A percentile compares a stretch with the other conserved stretches of the same genome.
These are phyloP conservation scores for Rhazya stricta DNA, from an alignment of 257 asterid species.

Conservation along the genomic window DNA sequence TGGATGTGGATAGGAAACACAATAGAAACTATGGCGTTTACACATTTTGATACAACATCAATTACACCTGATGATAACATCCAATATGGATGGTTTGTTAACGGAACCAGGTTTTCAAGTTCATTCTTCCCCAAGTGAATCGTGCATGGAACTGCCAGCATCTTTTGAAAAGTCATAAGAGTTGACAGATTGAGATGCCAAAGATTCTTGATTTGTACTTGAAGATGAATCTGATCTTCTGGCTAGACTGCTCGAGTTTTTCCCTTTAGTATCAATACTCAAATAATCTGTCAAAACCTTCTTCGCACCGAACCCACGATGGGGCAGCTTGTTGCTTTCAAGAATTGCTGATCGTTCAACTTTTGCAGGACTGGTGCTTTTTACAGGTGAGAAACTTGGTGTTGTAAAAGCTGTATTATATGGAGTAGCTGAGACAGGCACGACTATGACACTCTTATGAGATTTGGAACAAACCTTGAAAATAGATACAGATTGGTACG, in stretches of 20 bases:
- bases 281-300: slow-evolving; percentile 66
- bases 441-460: slow-evolving; percentile 29
- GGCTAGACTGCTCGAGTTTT: slow-evolving; percentile 21
- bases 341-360: slow-evolving; percentile 27
- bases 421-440: slow-evolving; percentile 26
- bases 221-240: slow-evolving; percentile 37
- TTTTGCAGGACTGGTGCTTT: slow-evolving; percentile 37
- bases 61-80: not conserved
- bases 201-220: slow-evolving; percentile 31
- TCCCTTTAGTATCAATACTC: slow-evolving; percentile 43
- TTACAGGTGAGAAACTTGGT: slow-evolving; percentile 45
- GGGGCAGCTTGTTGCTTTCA: slow-evolving; percentile 29
- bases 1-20: not conserved
- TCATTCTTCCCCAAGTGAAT: slow-evolving; percentile 27
- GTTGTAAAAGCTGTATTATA: slow-evolving; percentile 48
- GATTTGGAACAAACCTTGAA: slow-evolving; percentile 45
- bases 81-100: not conserved
- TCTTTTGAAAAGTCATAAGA: slow-evolving; percentile 18
- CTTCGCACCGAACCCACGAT: slow-evolving; percentile 52
- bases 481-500: slow-evolving; percentile 49
- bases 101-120: not conserved
- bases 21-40: not conserved
- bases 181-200: slow-evolving; percentile 33
- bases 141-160: slow-evolving; percentile 22
- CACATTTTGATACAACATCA: not conserved